A percentile compares a stretch with the other conserved stretches of the same genome.
These are phyloP conservation scores for Gaeumannomyces tritici DNA, from an alignment of 2,329 filamentous ascomycete genomes.

Conservation along the genomic window DNA sequence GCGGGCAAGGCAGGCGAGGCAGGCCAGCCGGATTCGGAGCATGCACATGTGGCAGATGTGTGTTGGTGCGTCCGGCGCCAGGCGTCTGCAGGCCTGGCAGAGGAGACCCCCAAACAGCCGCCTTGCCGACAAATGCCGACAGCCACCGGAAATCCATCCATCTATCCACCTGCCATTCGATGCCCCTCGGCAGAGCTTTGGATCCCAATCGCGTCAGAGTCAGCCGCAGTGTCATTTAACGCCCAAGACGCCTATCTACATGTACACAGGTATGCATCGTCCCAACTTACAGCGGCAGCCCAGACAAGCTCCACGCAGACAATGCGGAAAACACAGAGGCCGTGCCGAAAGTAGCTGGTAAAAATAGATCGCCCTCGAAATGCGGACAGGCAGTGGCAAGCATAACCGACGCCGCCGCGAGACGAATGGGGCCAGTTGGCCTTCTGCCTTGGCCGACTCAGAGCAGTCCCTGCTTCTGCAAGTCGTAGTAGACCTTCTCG, in stretches of 20 bases:
- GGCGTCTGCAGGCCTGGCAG: neutral
- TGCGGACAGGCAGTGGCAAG: neutral
- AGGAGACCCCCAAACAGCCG: neutral
- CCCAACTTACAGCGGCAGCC: neutral
- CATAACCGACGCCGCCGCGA: neutral
- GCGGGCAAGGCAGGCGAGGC: neutral
- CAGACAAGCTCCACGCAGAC: neutral
- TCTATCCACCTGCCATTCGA: neutral
- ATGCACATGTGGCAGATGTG: neutral
- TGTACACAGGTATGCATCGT: neutral
- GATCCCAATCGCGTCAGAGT: neutral
- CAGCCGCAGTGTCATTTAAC: neutral
- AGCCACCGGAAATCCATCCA: neutral
- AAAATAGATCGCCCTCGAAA: neutral
- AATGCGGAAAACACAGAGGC: neutral
- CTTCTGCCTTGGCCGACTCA: slow-evolving; percentile 27
- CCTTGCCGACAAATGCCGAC: neutral
- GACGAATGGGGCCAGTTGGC: slow-evolving; percentile 5
- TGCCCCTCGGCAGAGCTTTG: neutral
- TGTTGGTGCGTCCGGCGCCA: neutral
- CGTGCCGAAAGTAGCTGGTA: neutral
- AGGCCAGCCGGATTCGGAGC: neutral
- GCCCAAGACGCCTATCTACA: neutral
- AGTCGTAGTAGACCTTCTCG: slow-evolving; percentile 92
- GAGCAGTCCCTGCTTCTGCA: slow-evolving; percentile 83